Conservation (phyloP, 2,329 filamentous ascomycete species). For the Emmonsia crescens region DNA sequence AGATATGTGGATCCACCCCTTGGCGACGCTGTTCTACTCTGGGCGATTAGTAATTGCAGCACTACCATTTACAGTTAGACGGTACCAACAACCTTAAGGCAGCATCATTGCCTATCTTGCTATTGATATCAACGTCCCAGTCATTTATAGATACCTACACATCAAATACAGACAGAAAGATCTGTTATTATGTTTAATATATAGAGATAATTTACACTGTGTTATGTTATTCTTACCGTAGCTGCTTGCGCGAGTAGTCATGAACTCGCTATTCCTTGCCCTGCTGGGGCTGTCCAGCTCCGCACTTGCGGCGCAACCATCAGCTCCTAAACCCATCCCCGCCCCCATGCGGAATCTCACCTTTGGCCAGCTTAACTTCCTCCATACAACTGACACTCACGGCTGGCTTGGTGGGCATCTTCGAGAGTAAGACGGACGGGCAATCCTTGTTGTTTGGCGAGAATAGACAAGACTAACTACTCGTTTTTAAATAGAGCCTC, state of each 20-base stretch:
- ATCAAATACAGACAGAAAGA: neutral
- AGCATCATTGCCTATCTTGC: neutral
- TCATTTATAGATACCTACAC: neutral
- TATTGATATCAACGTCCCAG: neutral
- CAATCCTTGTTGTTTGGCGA: neutral
- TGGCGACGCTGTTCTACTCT: neutral
- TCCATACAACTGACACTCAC: slow-evolving; percentile 95
- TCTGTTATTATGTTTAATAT: neutral
- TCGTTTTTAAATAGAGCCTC: slow-evolving; percentile 50
- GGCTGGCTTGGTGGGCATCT: slow-evolving; percentile 93
- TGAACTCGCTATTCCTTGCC: slow-evolving; percentile 7
- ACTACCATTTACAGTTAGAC: neutral
- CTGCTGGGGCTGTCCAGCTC: slow-evolving; percentile 15
- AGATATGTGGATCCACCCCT: neutral
- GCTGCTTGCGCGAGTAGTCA: neutral
- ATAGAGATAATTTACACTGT: neutral
- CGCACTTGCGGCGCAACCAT: slow-evolving; percentile 57
- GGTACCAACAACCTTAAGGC: neutral
- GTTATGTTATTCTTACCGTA: neutral
- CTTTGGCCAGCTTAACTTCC: slow-evolving; percentile 92
- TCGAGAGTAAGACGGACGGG: slow-evolving; percentile 53
- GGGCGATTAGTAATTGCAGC: neutral
- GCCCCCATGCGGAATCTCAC: slow-evolving; percentile 73
- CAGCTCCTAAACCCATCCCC: slow-evolving; percentile 62
- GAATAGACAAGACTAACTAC: slow-evolving; percentile 13